phyloP scores from a whole-genome alignment of 164 flowering plant genomes.

The Vitis rotundifolia region DNA sequence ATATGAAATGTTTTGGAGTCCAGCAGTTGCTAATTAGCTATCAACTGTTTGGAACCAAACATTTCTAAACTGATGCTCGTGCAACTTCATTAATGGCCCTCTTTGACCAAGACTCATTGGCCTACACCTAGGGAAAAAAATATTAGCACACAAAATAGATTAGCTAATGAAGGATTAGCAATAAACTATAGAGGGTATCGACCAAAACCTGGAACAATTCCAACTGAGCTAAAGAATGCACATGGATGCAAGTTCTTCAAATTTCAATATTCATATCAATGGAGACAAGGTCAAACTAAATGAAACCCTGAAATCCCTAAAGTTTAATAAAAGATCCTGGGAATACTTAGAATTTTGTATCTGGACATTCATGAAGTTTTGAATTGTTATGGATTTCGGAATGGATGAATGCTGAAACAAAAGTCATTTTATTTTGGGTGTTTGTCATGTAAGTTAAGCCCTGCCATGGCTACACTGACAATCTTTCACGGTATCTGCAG shows the following conservation, averaged over 20 bases:
- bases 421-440: too few relatives aligned
- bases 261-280: background rate
- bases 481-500: background rate
- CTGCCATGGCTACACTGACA: background rate
- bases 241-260: background rate
- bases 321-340: background rate
- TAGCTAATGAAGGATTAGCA: background rate
- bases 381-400: background rate
- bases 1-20: background rate
- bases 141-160: background rate
- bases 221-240: slow-evolving; percentile 6
- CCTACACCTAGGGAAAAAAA: background rate
- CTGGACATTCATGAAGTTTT: background rate
- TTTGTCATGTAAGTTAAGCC: background rate
- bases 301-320: background rate
- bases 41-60: background rate
- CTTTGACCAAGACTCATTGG: slow-evolving; percentile 3
- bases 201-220: background rate
- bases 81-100: background rate
- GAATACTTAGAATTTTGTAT: background rate
- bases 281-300: background rate
- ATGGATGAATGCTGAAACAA: background rate
- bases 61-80: background rate
- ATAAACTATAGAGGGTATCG: background rate
- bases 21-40: background rate